phyloP scores from a whole-genome alignment of 176 grass and related monocot species.

The Zea mays region Zm-B73-REFERENCE-NAM-5.0 NC_050102.1:143910001-143910500 shows the following conservation, averaged over 20 bases:
- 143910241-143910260: conserved; percentile 15
- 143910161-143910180: neutral
- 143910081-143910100: neutral
- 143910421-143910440: conserved; percentile 24
- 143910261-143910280: neutral
- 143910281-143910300: conserved; percentile 1
- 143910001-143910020: no score
- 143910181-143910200: neutral
- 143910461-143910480: neutral
- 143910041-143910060: neutral
- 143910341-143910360: conserved; percentile 28
- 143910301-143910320: neutral
- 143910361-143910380: conserved; percentile 41
- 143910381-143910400: conserved; percentile 34
- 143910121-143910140: neutral
- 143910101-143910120: neutral
- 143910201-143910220: neutral
- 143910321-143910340: conserved; percentile 18
- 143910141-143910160: neutral
- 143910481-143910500: neutral
- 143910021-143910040: neutral
- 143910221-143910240: neutral
- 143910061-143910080: neutral
- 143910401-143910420: conserved; percentile 29
- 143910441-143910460: conserved; percentile 35